Conservation (phyloP, 75 land plant genomes). For the Picea sitchensis region DNA sequence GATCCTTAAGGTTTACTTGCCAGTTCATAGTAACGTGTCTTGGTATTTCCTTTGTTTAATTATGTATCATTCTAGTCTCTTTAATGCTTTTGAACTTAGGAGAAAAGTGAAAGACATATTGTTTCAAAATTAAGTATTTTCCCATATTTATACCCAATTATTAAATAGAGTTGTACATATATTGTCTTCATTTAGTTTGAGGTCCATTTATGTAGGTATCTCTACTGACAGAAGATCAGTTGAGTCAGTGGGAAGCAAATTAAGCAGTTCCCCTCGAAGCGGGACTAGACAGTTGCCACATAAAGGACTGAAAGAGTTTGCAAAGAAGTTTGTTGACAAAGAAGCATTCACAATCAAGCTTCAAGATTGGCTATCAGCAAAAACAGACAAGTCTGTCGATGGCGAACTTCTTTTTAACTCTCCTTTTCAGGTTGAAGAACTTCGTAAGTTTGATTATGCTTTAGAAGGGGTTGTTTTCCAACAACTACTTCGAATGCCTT, state of each 20-base stretch:
- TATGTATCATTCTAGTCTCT: background rate
- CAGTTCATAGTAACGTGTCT: background rate
- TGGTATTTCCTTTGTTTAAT: background rate
- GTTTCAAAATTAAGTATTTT: background rate
- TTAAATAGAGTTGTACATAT: background rate
- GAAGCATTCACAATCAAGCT: slow-evolving; percentile 40
- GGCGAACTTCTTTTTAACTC: slow-evolving; percentile 40
- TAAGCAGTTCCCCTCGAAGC: slow-evolving; percentile 18
- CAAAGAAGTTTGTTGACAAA: slow-evolving; percentile 51
- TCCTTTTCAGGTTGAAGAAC: slow-evolving; percentile 71
- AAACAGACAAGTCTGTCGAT: slow-evolving; percentile 24
- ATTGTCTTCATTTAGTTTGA: background rate
- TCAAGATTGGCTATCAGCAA: slow-evolving; percentile 49
- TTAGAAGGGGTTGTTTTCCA: slow-evolving; percentile 39
- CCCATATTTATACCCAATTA: background rate
- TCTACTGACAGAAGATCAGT: slow-evolving; percentile 7
- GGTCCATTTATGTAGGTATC: background rate
- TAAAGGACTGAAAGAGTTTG: slow-evolving; percentile 45
- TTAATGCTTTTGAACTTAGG: background rate
- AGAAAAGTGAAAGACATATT: background rate
- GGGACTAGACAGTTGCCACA: slow-evolving; percentile 18
- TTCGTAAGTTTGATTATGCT: slow-evolving; percentile 80
- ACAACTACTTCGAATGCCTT: slow-evolving; percentile 41
- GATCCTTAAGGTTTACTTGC: background rate
- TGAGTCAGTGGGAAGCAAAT: slow-evolving; percentile 10